Evolutionary conservation across 208 protist species (phyloP).

Genomic region (Herpetomonas samuelpessoai): DNA sequence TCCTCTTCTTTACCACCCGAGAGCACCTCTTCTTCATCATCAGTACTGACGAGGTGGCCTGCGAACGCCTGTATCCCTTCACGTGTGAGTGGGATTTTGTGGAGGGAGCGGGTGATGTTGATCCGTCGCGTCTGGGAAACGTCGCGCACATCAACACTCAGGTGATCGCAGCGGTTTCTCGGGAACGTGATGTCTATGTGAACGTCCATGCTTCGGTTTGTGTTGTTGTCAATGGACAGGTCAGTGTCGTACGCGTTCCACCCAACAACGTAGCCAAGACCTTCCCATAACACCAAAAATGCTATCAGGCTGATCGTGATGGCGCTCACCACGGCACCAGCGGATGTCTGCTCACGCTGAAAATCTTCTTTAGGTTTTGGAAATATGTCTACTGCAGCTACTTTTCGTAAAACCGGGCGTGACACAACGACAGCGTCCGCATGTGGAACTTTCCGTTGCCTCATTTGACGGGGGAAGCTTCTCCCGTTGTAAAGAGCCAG

Average conservation of each 20-base stretch:
- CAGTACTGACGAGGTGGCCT: constrained; percentile 13
- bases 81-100: constrained; percentile 44
- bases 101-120: constrained; percentile 52
- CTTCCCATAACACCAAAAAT: constrained; percentile 56
- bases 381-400: constrained; percentile 56
- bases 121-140: constrained; percentile 39
- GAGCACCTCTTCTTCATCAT: constrained; percentile 11
- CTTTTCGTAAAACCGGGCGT: constrained; percentile 23
- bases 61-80: constrained; percentile 26
- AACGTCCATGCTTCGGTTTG: constrained; percentile 46
- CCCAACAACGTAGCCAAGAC: constrained; percentile 37
- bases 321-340: constrained; percentile 47
- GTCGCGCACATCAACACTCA: constrained; percentile 78
- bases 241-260: constrained; percentile 59
- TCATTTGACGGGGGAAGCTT: too few relatives aligned
- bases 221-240: constrained; percentile 51
- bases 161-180: constrained; percentile 43
- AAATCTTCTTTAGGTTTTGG: constrained; percentile 69
- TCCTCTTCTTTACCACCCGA: too few relatives aligned
- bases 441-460: too few relatives aligned
- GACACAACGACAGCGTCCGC: too few relatives aligned
- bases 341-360: constrained; percentile 40
- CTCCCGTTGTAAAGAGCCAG: too few relatives aligned
- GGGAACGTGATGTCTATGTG: constrained; percentile 85
- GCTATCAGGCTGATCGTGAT: constrained; percentile 35